phyloP scores from a whole-genome alignment of 2,329 filamentous ascomycete genomes.

The Lachnellula hyalina region DNA sequence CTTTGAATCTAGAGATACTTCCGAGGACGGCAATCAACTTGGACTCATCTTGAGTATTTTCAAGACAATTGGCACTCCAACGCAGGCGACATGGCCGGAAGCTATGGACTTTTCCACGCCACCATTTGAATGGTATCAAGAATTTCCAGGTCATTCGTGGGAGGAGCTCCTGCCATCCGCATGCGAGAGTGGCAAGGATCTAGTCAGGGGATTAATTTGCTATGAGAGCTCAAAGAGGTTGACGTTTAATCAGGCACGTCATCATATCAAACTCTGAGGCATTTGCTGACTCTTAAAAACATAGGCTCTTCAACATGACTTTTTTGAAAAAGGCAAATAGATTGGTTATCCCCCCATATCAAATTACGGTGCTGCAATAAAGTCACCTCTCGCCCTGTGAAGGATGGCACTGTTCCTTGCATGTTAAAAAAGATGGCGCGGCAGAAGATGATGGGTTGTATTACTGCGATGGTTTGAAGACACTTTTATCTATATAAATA shows the following conservation, averaged over 20 bases:
- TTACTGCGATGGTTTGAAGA: too few species aligned
- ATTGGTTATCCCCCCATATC: background rate
- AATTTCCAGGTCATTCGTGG: conserved; percentile 67
- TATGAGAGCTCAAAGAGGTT: conserved; percentile 67
- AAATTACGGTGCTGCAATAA: too few species aligned
- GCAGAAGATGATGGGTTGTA: background rate
- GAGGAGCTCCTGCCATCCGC: conserved; percentile 60
- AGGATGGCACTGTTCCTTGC: background rate
- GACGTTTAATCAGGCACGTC: conserved; percentile 56
- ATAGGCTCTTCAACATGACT: conserved; percentile 4
- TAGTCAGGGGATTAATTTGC: conserved; percentile 63
- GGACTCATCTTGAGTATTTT: conserved; percentile 90
- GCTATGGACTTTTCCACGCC: conserved; percentile 60
- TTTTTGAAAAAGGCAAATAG: background rate
- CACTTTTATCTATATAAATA: too few species aligned
- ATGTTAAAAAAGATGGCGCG: background rate
- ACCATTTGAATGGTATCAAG: conserved; percentile 85
- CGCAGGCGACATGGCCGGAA: conserved; percentile 76
- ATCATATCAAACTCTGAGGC: background rate
- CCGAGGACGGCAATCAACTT: conserved; percentile 85
- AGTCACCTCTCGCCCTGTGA: too few species aligned
- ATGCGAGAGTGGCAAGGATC: conserved; percentile 51
- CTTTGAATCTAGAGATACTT: conserved; percentile 69
- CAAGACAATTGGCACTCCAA: conserved; percentile 82
- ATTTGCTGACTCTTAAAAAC: background rate